Base-by-base conservation (phyloP, 164 flowering plant species). In the Chimonanthus praecox region DNA sequence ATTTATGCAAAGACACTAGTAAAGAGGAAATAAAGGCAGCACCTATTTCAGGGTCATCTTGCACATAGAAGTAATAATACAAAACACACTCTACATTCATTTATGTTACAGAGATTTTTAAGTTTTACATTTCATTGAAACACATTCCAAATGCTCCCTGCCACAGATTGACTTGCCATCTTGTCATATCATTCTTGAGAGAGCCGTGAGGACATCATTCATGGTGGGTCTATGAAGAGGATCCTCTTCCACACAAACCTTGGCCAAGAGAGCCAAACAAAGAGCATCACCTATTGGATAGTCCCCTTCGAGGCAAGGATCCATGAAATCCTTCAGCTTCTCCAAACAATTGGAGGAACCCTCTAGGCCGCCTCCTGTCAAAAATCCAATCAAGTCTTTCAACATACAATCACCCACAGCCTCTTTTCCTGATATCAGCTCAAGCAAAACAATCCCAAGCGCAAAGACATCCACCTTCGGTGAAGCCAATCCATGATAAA, bases 381-480 rank as follows among this genome's bases (percentile, higher is more conserved):
- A 72, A 50, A 79, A 73, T 64, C 69, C 73, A 13, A 81, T 78
- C 3, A 74, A 80, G 1, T 85, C 86, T 73, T 74, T 81, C 60
- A 87, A 68, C 60, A 61, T 13, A 20, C 16, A 20, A 15, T 71
- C 83, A 7, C 77, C 80, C 21, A 21, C 20, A 33, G 78, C 83
- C 68, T 85, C 86, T 82, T 79, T 83, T 18, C 80, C 87, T 3
- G 89, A 86, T n/a, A 89, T 72, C 6, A 91, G 75, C 87, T 91
- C 94, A 49, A 91, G 84, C 83, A 89, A 54, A 45, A 89, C 81
- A 45, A 87, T 78, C 64, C 94, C 97, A 73, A 88, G 86, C 46
- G 90, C 86, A 75, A 83, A 88, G 16, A 89, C 78, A 74, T 89
- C 94, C 6, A 80, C 82, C 81, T 86, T 87, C 0, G 80, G 77